Evolutionary conservation across 345 rosid genomes (phyloP), one percentile per base, ranked within the genome.

Genomic region (Acer yangbiense): DNA sequence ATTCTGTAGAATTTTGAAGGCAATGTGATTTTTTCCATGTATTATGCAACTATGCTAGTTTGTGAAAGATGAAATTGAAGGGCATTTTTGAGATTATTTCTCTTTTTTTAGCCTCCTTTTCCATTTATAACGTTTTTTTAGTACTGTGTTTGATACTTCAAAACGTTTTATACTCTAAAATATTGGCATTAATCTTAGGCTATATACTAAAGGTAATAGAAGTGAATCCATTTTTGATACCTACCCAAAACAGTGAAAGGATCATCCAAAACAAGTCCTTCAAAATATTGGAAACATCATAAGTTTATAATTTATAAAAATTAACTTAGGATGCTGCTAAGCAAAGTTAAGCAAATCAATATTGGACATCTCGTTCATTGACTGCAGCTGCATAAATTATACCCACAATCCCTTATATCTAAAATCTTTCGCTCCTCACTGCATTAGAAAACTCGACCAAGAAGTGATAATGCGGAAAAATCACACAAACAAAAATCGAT

Each of bases 171-270:
- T 1, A 25, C 1, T 25, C 27, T 25, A 25, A 25, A 1, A 32
- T 32, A 32, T 32, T 32, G 35, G 3, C 35, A 3, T 32, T 32
- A 32, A 32, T 32, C 35, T 32, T 32, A 32, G 35, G 35, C 35
- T 32, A 32, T 32, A 32, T 32, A 32, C 35, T 32, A 32, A 32
- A 32, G 4, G 35, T 55, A 60, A 72, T 60, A 35, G 54, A 41
- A 72, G 66, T 35, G 20, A 10, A 12, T 72, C 21, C 66, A 35
- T n/a, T 17, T 57, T 23, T 23, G 65, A 58, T 7, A 72, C 35
- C 29, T 35, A 57, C 18, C 11, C 66, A 72, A 72, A 14, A 72
- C 27, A 71, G 66, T 55, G 35, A 29, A 72, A 41, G 52, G 55
- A 52, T 46, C 41, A 3, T 43, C 9, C 46, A 32, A 32, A 32